Conservation (phyloP, 2,329 filamentous ascomycete species). For the Emmonsiellopsis sp. region DNA sequence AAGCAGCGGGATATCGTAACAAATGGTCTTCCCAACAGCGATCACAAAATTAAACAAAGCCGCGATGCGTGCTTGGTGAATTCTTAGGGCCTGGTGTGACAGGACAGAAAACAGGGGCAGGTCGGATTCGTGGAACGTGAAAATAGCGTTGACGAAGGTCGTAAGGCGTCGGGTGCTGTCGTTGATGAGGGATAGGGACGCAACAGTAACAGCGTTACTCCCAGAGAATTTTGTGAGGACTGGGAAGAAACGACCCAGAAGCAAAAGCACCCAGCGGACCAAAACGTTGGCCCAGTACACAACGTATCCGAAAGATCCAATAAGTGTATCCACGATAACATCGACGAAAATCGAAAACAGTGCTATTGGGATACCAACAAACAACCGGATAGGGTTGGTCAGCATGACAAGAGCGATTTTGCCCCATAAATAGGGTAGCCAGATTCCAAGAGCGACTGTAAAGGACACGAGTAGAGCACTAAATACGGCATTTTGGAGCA, state of each 20-base stretch:
- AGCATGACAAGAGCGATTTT: slow-evolving; percentile 72
- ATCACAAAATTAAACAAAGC: slow-evolving; percentile 34
- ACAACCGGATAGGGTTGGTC: slow-evolving; percentile 63
- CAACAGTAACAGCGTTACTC: slow-evolving; percentile 29
- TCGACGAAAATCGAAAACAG: slow-evolving; percentile 67
- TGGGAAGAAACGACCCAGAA: slow-evolving; percentile 27
- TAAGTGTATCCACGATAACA: slow-evolving; percentile 63
- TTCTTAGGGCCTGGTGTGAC: slow-evolving; percentile 60
- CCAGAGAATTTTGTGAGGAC: slow-evolving; percentile 26
- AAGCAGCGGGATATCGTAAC: slow-evolving; percentile 29
- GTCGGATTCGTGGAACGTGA: slow-evolving; percentile 46
- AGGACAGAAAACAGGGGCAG: slow-evolving; percentile 68
- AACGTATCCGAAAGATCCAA: slow-evolving; percentile 53
- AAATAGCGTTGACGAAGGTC: slow-evolving; percentile 29
- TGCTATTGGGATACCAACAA: slow-evolving; percentile 60
- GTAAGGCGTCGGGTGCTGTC: slow-evolving; percentile 32
- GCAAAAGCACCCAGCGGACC: slow-evolving; percentile 24
- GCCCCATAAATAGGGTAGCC: slow-evolving; percentile 85
- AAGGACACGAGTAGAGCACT: slow-evolving; percentile 82
- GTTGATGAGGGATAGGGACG: slow-evolving; percentile 34
- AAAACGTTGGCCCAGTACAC: slow-evolving; percentile 32
- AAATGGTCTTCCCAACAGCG: slow-evolving; percentile 32
- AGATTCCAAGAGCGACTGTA: slow-evolving; percentile 77
- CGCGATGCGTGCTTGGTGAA: slow-evolving; percentile 48
- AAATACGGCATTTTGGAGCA: slow-evolving; percentile 93